phyloP scores from a whole-genome alignment of 306 rosid species.

The Abrus pulchellus region DNA sequence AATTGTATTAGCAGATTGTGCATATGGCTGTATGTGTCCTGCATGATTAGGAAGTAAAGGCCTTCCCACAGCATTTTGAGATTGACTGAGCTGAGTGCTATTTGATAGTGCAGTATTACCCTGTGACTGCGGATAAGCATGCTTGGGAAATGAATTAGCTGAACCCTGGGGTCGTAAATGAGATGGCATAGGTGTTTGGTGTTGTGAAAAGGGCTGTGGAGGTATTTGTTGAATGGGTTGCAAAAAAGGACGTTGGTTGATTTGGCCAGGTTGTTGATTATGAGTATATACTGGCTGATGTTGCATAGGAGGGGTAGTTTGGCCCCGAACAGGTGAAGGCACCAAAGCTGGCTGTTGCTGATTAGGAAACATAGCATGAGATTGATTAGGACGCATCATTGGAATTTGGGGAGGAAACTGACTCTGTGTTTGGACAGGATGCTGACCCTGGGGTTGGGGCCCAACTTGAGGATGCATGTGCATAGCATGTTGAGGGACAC shows the following conservation, averaged over 20 bases:
- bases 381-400: conserved; percentile 66
- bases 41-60: conserved; percentile 65
- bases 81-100: conserved; percentile 57
- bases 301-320: conserved; percentile 60
- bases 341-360: conserved; percentile 71
- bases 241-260: conserved; percentile 66
- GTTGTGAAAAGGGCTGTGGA: conserved; percentile 68
- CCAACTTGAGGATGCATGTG: conserved; percentile 64
- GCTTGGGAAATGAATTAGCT: conserved; percentile 64
- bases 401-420: conserved; percentile 76
- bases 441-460: conserved; percentile 64
- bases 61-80: conserved; percentile 74
- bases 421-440: conserved; percentile 62
- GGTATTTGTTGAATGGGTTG: conserved; percentile 69
- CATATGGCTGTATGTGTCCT: conserved; percentile 61
- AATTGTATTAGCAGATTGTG: conserved; percentile 60
- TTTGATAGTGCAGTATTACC: conserved; percentile 59
- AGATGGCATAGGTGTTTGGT: conserved; percentile 63
- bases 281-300: conserved; percentile 62
- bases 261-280: conserved; percentile 73
- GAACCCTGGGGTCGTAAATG: conserved; percentile 69
- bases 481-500: conserved; percentile 63
- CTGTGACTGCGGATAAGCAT: conserved; percentile 63
- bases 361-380: conserved; percentile 66
- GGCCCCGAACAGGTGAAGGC: conserved; percentile 74